These are phyloP conservation scores for Aspergillus carbonarius DNA, from an alignment of 2,329 filamentous ascomycete genomes.

Conservation along the genomic window DNA sequence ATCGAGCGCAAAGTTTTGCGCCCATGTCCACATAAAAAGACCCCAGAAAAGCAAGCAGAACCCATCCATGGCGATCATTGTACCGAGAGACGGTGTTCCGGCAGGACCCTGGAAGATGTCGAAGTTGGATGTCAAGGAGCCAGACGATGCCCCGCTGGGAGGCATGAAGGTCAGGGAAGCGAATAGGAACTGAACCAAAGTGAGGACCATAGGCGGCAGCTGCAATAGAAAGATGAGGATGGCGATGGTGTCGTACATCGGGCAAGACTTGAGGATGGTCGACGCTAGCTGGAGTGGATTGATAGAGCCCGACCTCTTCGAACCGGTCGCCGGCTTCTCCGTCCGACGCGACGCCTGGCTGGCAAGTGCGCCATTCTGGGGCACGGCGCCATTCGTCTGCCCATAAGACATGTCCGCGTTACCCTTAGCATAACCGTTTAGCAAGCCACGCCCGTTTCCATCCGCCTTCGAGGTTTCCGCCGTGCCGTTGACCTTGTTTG, in stretches of 20 bases:
- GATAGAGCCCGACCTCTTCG: conserved; percentile 52
- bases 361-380: conserved; percentile 32
- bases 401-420: conserved; percentile 37
- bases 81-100: conserved; percentile 81
- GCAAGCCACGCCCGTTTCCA: conserved; percentile 33
- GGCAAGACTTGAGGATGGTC: conserved; percentile 85
- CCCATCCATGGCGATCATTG: conserved; percentile 78
- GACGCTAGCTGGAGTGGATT: conserved; percentile 74
- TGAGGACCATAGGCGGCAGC: conserved; percentile 82
- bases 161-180: conserved; percentile 90
- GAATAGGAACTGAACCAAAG: conserved; percentile 87
- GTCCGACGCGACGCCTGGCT: conserved; percentile 31
- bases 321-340: conserved; percentile 27
- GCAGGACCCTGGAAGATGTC: conserved; percentile 88
- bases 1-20: conserved; percentile 85
- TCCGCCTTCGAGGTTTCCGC: conserved; percentile 35
- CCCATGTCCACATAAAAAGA: conserved; percentile 78
- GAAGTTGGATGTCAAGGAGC: conserved; percentile 73
- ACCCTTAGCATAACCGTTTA: conserved; percentile 38
- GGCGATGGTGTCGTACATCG: conserved; percentile 90
- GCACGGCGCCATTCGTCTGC: conserved; percentile 31
- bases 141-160: conserved; percentile 73
- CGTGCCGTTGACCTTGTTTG: conserved; percentile 28
- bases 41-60: conserved; percentile 79
- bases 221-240: conserved; percentile 95